Percentiles rank a stretch among this genome's conserved stretches.
Evolutionary conservation across 1,139 yeast genomes (phyloP).

Genomic region (Hemisphaericaspora lyxosophila): DNA sequence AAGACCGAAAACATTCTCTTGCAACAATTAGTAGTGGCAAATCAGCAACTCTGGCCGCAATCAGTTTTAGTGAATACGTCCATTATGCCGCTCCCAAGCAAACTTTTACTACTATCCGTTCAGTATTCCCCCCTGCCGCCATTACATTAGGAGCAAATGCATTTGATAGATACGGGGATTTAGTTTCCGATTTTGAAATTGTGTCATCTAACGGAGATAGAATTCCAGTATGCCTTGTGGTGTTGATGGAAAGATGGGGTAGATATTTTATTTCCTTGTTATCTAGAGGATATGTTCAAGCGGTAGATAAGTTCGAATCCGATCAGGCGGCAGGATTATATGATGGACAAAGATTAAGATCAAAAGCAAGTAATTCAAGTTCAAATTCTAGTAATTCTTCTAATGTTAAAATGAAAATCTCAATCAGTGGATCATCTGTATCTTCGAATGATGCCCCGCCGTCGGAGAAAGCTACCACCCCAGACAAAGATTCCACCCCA

Average conservation of each 20-base stretch:
- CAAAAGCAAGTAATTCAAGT: slow-evolving; percentile 11
- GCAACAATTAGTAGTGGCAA: slow-evolving; percentile 14
- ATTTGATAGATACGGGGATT: slow-evolving; percentile 61
- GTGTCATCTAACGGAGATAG: slow-evolving; percentile 66
- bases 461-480: not conserved
- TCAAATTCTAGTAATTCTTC: not conserved
- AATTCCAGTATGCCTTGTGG: slow-evolving; percentile 57
- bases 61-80: slow-evolving; percentile 67
- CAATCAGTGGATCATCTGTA: slow-evolving; percentile 16
- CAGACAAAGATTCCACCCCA: not conserved
- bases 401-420: slow-evolving; percentile 12
- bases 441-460: slow-evolving; percentile 10
- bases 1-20: slow-evolving; percentile 9
- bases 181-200: slow-evolving; percentile 69
- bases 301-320: slow-evolving; percentile 49
- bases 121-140: slow-evolving; percentile 74
- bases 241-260: slow-evolving; percentile 76
- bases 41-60: slow-evolving; percentile 24
- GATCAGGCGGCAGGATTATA: slow-evolving; percentile 22
- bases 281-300: slow-evolving; percentile 62
- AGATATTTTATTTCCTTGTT: slow-evolving; percentile 59
- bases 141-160: slow-evolving; percentile 75
- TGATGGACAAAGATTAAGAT: slow-evolving; percentile 12
- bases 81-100: slow-evolving; percentile 72
- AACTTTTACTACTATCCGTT: slow-evolving; percentile 61